Evolutionary conservation across 345 rosid genomes (phyloP).

Genomic region (Eutrema heterophyllum): DNA sequence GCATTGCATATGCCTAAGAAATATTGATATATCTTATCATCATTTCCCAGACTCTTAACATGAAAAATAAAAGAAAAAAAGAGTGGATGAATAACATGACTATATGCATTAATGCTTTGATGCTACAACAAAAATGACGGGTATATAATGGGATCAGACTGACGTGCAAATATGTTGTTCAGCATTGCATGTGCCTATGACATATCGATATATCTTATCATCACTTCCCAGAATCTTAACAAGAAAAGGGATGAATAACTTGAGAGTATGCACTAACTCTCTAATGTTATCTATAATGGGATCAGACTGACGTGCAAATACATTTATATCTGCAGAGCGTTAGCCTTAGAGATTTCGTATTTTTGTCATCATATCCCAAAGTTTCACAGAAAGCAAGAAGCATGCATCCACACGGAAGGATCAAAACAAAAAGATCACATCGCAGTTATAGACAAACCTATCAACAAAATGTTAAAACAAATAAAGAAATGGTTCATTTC

Average conservation of each 20-base stretch:
- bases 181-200: constrained; percentile 45
- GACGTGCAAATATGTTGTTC: constrained; percentile 58
- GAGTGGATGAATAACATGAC: neutral
- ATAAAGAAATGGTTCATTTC: neutral
- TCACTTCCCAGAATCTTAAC: constrained; percentile 39
- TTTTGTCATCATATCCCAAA: constrained; percentile 35
- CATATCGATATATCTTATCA: constrained; percentile 28
- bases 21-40: constrained; percentile 32
- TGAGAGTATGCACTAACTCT: neutral
- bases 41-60: constrained; percentile 36
- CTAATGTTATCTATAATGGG: neutral
- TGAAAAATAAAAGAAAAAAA: neutral
- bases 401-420: neutral
- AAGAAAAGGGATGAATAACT: neutral
- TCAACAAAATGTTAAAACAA: neutral
- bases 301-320: constrained; percentile 64
- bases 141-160: constrained; percentile 46
- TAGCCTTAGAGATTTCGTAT: constrained; percentile 25
- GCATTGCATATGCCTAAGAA: constrained; percentile 41
- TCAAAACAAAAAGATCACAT: neutral
- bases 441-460: neutral
- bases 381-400: neutral
- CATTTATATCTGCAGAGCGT: constrained; percentile 30
- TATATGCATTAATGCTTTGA: neutral
- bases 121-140: neutral